Base-by-base conservation (phyloP, 2,329 filamentous ascomycete species). In the Penicillium sp. region DNA sequence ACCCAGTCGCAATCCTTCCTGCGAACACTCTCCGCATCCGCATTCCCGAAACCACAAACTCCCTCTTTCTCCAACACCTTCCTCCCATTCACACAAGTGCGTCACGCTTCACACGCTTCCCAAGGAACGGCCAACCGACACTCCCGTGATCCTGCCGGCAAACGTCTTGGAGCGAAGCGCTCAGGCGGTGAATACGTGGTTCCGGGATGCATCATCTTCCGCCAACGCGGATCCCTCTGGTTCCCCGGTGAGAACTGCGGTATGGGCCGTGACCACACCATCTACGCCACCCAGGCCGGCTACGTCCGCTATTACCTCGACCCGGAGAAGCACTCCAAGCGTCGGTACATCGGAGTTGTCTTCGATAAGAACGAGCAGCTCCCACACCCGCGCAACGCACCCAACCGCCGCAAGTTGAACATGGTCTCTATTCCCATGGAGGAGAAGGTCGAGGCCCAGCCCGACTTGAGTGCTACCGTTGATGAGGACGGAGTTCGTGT, bases 231-330 rank as follows among this genome's bases (percentile, higher is more conserved):
- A 66, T 95, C 94, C 4, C 84, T 87, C 67, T 99, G 94, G 94
- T 93, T 88, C 73, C 88, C 94, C 1, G 94, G 94, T 67, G 94
- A 97, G 73, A 97, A 99, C 77, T 90, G 89, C 74, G 89, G 87
- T 66, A 93, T 97, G 81, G 94, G 94, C 47, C 88, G 94, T 57
- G 92, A 99, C 74, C 94, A 97, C 79, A 97, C 93, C 47, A 95
- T 99, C 71, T 96, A 90, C 75, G 87, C 94, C 49, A 87, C 86
- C 55, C 84, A 88, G 52, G 82, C 88, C 3, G 94, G 94, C 60
- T 99, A 95, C 75, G 94, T 99, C 56, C 92, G 94, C 66, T 99
- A 96, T 83, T 99, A 99, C 81, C 86, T 88, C 69, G 93, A 99
- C 71, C 92, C 92, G 0, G 75, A 82, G 31, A 83, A 81, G 55